Conservation (phyloP, 208 protist genomes). For the Giardia muris region DNA sequence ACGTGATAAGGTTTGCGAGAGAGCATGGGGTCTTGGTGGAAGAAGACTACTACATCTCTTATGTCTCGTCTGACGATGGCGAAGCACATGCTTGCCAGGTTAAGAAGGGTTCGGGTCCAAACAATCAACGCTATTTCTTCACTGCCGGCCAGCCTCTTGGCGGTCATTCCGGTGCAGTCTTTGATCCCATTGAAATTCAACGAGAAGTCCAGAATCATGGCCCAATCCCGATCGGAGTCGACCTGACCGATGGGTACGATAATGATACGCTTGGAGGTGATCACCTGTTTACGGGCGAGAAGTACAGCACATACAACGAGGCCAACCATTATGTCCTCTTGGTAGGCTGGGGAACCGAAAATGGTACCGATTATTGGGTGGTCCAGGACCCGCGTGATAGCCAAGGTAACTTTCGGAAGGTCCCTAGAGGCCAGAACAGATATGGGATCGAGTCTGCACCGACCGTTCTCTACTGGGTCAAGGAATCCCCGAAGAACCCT, state of each 20-base stretch:
- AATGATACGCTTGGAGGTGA: background rate
- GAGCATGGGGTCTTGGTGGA: background rate
- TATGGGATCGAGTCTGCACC: background rate
- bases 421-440: background rate
- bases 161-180: background rate
- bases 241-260: background rate
- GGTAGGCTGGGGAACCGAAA: background rate
- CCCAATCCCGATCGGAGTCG: background rate
- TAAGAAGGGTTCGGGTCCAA: background rate
- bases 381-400: background rate
- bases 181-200: background rate
- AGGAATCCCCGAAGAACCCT: too few species aligned
- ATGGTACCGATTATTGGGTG: background rate
- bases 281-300: background rate
- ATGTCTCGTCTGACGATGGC: background rate
- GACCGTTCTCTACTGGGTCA: background rate
- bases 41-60: conserved; percentile 4
- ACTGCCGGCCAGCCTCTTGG: background rate
- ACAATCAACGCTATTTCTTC: background rate
- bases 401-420: background rate
- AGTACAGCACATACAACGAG: background rate
- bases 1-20: background rate
- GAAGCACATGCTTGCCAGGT: background rate
- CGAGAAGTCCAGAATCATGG: background rate
- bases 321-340: background rate